Percentiles rank a stretch among this genome's conserved stretches.
Conservation (phyloP, 83 land plant genomes). For the Larix sibirica region DNA sequence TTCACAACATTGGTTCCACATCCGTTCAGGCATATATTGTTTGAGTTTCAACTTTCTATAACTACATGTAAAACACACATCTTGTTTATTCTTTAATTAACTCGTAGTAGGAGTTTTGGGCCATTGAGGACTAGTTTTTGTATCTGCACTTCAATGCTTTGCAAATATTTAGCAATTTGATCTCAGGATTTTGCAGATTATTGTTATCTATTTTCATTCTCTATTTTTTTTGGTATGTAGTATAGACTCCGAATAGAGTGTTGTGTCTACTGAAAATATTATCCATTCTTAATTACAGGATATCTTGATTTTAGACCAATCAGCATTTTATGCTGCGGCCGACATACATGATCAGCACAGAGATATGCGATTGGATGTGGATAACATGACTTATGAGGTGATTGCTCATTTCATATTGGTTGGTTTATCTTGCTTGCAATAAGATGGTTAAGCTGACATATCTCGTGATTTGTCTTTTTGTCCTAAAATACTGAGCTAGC, state of each 20-base stretch:
- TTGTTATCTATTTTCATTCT: not conserved
- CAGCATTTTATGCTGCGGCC: conserved; percentile 11
- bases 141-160: not conserved
- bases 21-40: too few relatives aligned
- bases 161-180: not conserved
- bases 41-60: too few relatives aligned
- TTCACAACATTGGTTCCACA: too few relatives aligned
- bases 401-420: not conserved
- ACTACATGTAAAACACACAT: too few relatives aligned
- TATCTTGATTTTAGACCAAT: conserved; percentile 13
- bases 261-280: not conserved
- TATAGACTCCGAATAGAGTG: not conserved
- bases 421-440: not conserved
- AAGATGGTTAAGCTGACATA: not conserved
- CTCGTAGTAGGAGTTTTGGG: not conserved
- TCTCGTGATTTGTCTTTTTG: not conserved
- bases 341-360: conserved; percentile 38
- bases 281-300: conserved; percentile 16
- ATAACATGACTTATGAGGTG: conserved; percentile 58
- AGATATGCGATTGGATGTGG: conserved; percentile 51
- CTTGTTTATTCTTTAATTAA: not conserved
- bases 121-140: not conserved
- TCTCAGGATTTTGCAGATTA: not conserved
- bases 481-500: not conserved
- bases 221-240: not conserved